Percentiles rank a stretch among this genome's conserved stretches.
Evolutionary conservation across 179 eudicot genomes (phyloP).

Genomic region (Beta lomatogona): DNA sequence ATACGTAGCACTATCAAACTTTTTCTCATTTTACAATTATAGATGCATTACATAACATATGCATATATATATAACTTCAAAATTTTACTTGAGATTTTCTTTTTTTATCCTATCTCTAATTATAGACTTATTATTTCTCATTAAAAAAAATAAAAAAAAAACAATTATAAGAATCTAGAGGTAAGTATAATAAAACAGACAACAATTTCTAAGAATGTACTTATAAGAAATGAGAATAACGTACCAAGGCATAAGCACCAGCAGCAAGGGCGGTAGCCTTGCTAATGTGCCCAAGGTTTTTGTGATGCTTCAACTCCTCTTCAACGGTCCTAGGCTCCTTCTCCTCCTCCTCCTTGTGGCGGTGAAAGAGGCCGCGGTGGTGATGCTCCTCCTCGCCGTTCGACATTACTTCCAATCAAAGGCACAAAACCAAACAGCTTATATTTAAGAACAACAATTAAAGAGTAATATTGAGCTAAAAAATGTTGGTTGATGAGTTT

Average conservation of each 20-base stretch:
- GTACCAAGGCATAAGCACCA: constrained; percentile 33
- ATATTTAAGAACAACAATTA: neutral
- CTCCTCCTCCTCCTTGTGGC: constrained; percentile 20
- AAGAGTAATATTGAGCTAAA: too few species aligned
- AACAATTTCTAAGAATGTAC: too few species aligned
- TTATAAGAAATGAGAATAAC: neutral
- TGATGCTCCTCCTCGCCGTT: constrained; percentile 24
- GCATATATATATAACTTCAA: too few species aligned
- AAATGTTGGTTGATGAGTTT: neutral
- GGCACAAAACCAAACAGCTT: neutral
- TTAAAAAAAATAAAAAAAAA: too few species aligned
- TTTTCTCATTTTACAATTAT: too few species aligned
- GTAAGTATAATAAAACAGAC: too few species aligned
- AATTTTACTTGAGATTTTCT: too few species aligned
- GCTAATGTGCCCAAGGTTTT: constrained; percentile 19
- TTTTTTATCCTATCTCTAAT: too few species aligned
- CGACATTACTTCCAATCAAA: constrained; percentile 12
- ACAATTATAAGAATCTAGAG: too few species aligned
- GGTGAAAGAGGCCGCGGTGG: constrained; percentile 28
- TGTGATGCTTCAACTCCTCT: constrained; percentile 35
- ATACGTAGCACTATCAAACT: too few species aligned
- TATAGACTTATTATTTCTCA: too few species aligned
- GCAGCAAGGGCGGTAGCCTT: constrained; percentile 27
- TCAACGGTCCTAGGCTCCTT: constrained; percentile 22
- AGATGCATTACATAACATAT: too few species aligned